phyloP scores from a whole-genome alignment of 768 basidiomycete genomes.

The Leccinum olivaceopallidum region DNA sequence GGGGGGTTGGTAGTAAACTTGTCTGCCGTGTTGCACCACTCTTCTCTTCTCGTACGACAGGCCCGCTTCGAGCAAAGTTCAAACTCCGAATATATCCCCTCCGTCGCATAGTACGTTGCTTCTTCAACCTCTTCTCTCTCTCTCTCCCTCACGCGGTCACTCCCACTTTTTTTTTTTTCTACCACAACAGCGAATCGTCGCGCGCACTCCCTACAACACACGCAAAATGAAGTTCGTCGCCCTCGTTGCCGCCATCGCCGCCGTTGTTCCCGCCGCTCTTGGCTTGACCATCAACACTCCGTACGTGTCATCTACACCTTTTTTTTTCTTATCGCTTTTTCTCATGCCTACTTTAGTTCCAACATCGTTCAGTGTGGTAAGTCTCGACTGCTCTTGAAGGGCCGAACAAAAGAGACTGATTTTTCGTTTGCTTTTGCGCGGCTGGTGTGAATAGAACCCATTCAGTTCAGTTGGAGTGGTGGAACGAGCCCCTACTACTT shows the following conservation, averaged over 20 bases:
- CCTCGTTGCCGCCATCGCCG: slow-evolving; percentile 31
- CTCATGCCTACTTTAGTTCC: slow-evolving; percentile 28
- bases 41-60: neutral
- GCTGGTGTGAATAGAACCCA: slow-evolving; percentile 50
- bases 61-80: slow-evolving; percentile 7
- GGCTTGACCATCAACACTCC: slow-evolving; percentile 67
- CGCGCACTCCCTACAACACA: slow-evolving; percentile 17
- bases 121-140: neutral
- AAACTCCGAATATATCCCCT: slow-evolving; percentile 29
- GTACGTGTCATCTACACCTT: slow-evolving; percentile 41
- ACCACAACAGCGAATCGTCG: slow-evolving; percentile 13
- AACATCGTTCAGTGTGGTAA: slow-evolving; percentile 51
- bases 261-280: slow-evolving; percentile 36
- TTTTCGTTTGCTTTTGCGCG: neutral
- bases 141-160: neutral
- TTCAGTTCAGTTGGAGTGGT: slow-evolving; percentile 51
- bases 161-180: too few species aligned
- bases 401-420: neutral
- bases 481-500: slow-evolving; percentile 60
- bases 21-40: neutral
- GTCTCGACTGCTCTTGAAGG: slow-evolving; percentile 15
- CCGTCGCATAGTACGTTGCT: neutral
- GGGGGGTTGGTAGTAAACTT: too few species aligned
- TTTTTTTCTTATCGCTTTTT: neutral
- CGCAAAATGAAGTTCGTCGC: slow-evolving; percentile 39